Evolutionary conservation across 2,329 filamentous ascomycete species (phyloP), one percentile per base, ranked within the genome.

Genomic region (Cercospora nicotianae): DNA sequence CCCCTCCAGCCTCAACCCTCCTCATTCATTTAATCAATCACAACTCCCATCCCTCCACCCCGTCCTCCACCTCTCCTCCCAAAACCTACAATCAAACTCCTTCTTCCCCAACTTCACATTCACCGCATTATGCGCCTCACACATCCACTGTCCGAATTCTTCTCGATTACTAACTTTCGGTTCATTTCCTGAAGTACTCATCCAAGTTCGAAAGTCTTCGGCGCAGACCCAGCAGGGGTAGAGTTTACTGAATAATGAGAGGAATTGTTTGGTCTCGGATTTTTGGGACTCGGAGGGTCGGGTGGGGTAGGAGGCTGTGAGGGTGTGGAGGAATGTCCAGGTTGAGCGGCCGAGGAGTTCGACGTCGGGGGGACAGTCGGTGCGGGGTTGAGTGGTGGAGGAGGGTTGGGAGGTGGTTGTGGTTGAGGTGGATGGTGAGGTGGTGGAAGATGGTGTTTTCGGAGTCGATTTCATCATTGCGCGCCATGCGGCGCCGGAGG

Each of bases 171-270:
- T 83, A 18, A 90, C 81, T 65, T 82, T 76, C 45, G 94, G 89
- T 76, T 87, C 87, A 72, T 94, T 91, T 2, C 83, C 83, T 10
- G 53, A 30, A 71, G 86, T 85, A 70, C 83, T 84, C 83, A 98
- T 90, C 86, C 94, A 98, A 0, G 79, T 79, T 79, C 90, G 90
- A 79, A 99, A 97, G 77, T 98, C 94, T 69, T 94, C 91, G 36
- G 94, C 95, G 80, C 95, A 99, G 3, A 91, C 87, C 93, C 94
- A 97, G 83, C 95, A 99, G 3, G 95, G 95, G 77, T 99, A 99
- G 20, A 98, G 81, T 73, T 90, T 91, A 28, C 91, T 89, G 79
- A 99, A 96, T 2, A 93, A 84, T 26, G 83, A 82, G 74, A 99
- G 85, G 81, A 99, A 98, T 62, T 87, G 85, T 65, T 85, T 84